A percentile compares a stretch with the other conserved stretches of the same genome.
Evolutionary conservation across 805 yeast species (phyloP).

Genomic region (Candida nitratophila): DNA sequence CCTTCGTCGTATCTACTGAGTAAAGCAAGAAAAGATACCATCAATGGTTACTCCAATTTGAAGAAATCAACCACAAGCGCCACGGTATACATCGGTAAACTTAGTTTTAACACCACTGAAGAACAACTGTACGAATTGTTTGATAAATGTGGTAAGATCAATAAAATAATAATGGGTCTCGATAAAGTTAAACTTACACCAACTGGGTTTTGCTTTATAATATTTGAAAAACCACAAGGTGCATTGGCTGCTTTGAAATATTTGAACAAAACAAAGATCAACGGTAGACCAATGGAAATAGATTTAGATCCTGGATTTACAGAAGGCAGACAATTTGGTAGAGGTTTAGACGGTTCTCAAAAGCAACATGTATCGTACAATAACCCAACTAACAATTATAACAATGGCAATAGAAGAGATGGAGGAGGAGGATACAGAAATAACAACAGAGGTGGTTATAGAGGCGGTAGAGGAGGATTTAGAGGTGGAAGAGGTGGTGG

Average conservation of each 20-base stretch:
- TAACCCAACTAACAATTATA: constrained; percentile 9
- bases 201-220: constrained; percentile 93
- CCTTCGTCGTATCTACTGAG: constrained; percentile 65
- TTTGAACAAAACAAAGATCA: constrained; percentile 74
- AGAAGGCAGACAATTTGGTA: constrained; percentile 93
- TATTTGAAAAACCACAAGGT: constrained; percentile 59
- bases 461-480: not conserved
- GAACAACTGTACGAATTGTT: constrained; percentile 90
- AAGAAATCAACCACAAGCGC: constrained; percentile 57
- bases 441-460: not conserved
- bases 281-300: constrained; percentile 72
- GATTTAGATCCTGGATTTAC: constrained; percentile 95
- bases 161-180: constrained; percentile 86
- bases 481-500: constrained; percentile 11
- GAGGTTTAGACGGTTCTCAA: constrained; percentile 92
- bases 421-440: constrained; percentile 1
- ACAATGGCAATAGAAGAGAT: constrained; percentile 17
- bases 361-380: constrained; percentile 25
- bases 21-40: constrained; percentile 50
- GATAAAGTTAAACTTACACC: constrained; percentile 89
- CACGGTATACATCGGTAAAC: constrained; percentile 87
- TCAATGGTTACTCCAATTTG: constrained; percentile 52
- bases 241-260: constrained; percentile 81
- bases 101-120: constrained; percentile 87
- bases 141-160: constrained; percentile 71